Percentiles rank a stretch among this genome's conserved stretches.
phyloP scores from a whole-genome alignment of 805 yeast species.

The Candida germanica region DNA sequence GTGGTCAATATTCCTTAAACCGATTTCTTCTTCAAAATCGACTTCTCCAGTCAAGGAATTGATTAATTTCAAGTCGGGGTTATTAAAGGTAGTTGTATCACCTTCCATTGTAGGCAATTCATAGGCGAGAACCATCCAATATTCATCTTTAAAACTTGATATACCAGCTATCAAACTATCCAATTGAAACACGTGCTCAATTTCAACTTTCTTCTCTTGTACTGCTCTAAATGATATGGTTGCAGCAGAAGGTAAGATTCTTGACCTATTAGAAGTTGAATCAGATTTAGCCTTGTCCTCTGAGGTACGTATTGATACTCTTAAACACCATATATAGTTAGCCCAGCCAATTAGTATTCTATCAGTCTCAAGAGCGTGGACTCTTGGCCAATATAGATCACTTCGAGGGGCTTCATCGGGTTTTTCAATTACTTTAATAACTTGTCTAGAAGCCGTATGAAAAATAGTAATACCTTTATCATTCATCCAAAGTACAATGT shows the following conservation, averaged over 20 bases:
- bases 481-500: slow-evolving; percentile 76
- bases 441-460: slow-evolving; percentile 50
- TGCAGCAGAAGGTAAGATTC: slow-evolving; percentile 50
- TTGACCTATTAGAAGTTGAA: slow-evolving; percentile 26
- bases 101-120: slow-evolving; percentile 31
- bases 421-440: slow-evolving; percentile 51
- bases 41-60: slow-evolving; percentile 68
- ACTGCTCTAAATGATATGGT: slow-evolving; percentile 49
- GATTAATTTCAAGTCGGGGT: slow-evolving; percentile 75
- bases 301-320: slow-evolving; percentile 32
- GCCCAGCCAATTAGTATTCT: slow-evolving; percentile 82
- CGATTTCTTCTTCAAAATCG: slow-evolving; percentile 74
- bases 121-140: slow-evolving; percentile 58
- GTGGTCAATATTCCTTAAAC: slow-evolving; percentile 51
- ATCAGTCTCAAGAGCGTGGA: slow-evolving; percentile 62
- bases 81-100: slow-evolving; percentile 26
- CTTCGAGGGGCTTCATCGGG: slow-evolving; percentile 61
- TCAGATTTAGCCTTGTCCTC: slow-evolving; percentile 13
- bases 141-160: slow-evolving; percentile 70
- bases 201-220: slow-evolving; percentile 41
- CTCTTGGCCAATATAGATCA: slow-evolving; percentile 81
- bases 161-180: slow-evolving; percentile 70
- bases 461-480: slow-evolving; percentile 74
- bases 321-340: slow-evolving; percentile 67
- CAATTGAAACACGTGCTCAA: slow-evolving; percentile 48